These are phyloP conservation scores for Funneliformis geosporum DNA, from an alignment of 192 early-diverging fungal genomes.

Conservation along the genomic window DNA sequence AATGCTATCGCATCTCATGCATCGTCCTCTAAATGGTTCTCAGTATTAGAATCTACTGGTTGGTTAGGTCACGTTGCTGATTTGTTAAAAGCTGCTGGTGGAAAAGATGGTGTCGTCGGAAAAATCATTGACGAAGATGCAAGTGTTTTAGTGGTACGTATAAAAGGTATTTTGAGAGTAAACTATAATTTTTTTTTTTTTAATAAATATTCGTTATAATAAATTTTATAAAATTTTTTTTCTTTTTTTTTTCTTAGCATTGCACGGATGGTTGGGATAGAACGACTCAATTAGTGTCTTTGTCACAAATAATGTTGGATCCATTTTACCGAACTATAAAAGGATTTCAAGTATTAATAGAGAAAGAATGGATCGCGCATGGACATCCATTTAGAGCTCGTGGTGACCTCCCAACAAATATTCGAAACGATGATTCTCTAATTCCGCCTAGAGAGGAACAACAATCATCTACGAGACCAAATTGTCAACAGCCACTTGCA, in stretches of 20 bases:
- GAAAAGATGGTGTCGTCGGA: slow-evolving; percentile 42
- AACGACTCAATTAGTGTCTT: slow-evolving; percentile 47
- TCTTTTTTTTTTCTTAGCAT: slow-evolving; percentile 35
- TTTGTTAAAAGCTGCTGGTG: slow-evolving; percentile 42
- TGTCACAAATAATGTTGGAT: slow-evolving; percentile 46
- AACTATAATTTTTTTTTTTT: no score
- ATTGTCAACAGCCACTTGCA: not conserved
- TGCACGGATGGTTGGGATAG: slow-evolving; percentile 52
- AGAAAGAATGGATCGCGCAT: slow-evolving; percentile 47
- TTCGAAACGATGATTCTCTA: slow-evolving; percentile 1
- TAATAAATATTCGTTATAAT: not conserved
- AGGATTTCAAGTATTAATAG: slow-evolving; percentile 44
- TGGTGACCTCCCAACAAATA: slow-evolving; percentile 23
- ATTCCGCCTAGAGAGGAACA: not conserved
- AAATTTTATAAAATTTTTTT: not conserved
- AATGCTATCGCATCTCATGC: slow-evolving; percentile 38
- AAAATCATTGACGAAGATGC: slow-evolving; percentile 39
- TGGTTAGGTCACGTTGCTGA: slow-evolving; percentile 45
- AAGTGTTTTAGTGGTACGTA: slow-evolving; percentile 44
- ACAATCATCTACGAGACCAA: not conserved
- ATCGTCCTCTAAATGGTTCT: slow-evolving; percentile 42
- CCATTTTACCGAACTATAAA: slow-evolving; percentile 46
- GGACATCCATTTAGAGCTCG: slow-evolving; percentile 47
- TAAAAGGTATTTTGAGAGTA: not conserved
- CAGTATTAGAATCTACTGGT: slow-evolving; percentile 42